Evolutionary conservation across 2,329 filamentous ascomycete species (phyloP), one percentile per base, ranked within the genome.

Genomic region (Fusarium beomiforme): DNA sequence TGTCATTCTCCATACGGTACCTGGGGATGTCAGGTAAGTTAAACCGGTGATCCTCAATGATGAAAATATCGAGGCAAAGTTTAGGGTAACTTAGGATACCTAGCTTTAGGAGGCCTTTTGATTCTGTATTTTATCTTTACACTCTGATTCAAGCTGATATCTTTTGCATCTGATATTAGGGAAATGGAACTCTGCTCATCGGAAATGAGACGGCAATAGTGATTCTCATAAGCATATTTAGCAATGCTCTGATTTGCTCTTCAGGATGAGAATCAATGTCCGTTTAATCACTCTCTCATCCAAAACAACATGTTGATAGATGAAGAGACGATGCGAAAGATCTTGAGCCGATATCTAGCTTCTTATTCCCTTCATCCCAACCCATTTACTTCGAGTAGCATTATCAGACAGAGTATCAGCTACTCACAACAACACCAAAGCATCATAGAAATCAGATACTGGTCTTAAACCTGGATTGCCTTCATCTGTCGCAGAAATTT

Each of bases 401-500:
- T 42, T 19, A 13, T 59, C 31, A 49, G 11, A 16, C 33, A 21
- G 14, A 36, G 12, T 10, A 41, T 37, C 24, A 21, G 11, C 19
- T 9, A 34, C 36, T 43, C 12, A 33, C 29, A 24, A 33, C 29
- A 24, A 39, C 24, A 43, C 23, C n/a, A 47, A 7, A 29, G 29
- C 44, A 23, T 51, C 43, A 31, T 26, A 23, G 9, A 12, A 3
- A 26, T 16, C 10, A 21, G 21, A 21, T n/a, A n/a, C 24, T 61
- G 42, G 26, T 72, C 55, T 72, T 70, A 26, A 26, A 56, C 69
- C 50, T 46, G 36, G n/a, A n/a, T 56, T 60, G 14, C 55, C 37
- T 74, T 74, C 42, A 57, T 72, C 55, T 72, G 46, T 31, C 57
- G 69, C 62, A 41, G 41, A 60, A 75, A 75, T 75, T 74, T 73